Conservation (phyloP, 2,329 filamentous ascomycete species). For the Leptographium flavum region DNA sequence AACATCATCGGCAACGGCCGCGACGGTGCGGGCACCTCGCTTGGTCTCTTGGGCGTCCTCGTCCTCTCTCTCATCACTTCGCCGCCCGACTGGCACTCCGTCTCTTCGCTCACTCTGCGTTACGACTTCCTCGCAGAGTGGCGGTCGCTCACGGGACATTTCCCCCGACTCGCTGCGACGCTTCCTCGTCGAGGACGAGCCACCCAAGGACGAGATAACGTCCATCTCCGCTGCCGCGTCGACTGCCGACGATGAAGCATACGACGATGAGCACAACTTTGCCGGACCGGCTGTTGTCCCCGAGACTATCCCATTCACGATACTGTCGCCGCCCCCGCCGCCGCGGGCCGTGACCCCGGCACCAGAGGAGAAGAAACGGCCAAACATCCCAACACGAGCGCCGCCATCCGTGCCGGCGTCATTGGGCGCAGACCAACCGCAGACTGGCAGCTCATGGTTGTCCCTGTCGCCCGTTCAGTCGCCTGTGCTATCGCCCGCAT, state of each 20-base stretch:
- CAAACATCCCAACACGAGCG: constrained; percentile 1
- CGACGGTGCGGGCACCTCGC: constrained; percentile 7
- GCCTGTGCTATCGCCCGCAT: constrained; percentile 1
- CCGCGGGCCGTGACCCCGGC: constrained; percentile 17
- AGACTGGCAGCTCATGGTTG: neutral
- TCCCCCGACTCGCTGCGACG: constrained; percentile 40
- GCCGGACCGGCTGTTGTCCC: constrained; percentile 35
- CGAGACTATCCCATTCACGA: constrained; percentile 29
- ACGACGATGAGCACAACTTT: constrained; percentile 47
- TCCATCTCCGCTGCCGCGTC: neutral
- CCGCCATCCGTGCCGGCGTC: constrained; percentile 3
- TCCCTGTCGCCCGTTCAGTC: neutral
- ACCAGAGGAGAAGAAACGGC: too few relatives aligned
- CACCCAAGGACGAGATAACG: neutral
- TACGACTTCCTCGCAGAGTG: constrained; percentile 19
- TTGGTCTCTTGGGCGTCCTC: constrained; percentile 6
- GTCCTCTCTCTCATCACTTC: neutral
- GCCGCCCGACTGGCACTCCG: neutral
- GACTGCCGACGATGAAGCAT: constrained; percentile 22
- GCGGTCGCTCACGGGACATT: constrained; percentile 33
- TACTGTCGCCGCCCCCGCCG: constrained; percentile 38
- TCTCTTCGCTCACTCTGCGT: neutral
- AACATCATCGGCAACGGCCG: neutral
- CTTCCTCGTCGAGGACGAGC: constrained; percentile 33
- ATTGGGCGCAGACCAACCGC: neutral